Base-by-base conservation (phyloP, 495 filamentous ascomycete species). In the Cenococcum geophilum region DNA sequence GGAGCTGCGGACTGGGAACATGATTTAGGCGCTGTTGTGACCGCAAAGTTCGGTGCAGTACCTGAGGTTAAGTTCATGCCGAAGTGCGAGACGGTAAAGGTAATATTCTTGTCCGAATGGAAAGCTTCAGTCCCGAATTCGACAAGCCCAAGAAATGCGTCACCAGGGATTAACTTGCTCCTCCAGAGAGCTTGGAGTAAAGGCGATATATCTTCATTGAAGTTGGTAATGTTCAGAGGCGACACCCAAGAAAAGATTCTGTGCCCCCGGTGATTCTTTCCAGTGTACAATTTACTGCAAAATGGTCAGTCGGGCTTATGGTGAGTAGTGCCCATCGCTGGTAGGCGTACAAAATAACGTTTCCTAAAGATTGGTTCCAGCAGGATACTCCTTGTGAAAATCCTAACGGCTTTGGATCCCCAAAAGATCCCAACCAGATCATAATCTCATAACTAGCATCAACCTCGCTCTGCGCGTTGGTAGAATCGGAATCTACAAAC, bases 81-180 rank as follows among this genome's bases (percentile, higher is more conserved):
- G 35, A 36, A 56, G 32, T 42, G 1, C 22, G 57, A 57, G n/a
- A 57, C 52, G 1, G 62, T 42, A 47, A 68, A 68, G 14, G 66
- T 68, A n/a, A 68, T 45, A 27, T 68, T 65, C 4, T 55, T 37
- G 2, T 48, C 49, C 12, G 62, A 56, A 37, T 68, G 59, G 35
- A 62, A 59, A 25, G 66, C 57, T 36, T 68, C 66, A 2, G 43
- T 61, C 4, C 66, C 66, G 37, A 65, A 68, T 53, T 65, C 52
- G 4, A 68, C 57, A 21, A 62, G 36, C 5, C 66, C 66, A 10
- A 68, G 43, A 25, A 57, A 61, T n/a, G 32, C 47, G 4, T 43
- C 11, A 4, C 1, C 16, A 5, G 55, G 22, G 18, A 68, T 40
- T 34, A 57, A 47, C 11, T 45, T 53, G 20, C 61, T 37, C 5